phyloP scores from a whole-genome alignment of 2,329 filamentous ascomycete species.

The Paramyrothecium sp. region DNA sequence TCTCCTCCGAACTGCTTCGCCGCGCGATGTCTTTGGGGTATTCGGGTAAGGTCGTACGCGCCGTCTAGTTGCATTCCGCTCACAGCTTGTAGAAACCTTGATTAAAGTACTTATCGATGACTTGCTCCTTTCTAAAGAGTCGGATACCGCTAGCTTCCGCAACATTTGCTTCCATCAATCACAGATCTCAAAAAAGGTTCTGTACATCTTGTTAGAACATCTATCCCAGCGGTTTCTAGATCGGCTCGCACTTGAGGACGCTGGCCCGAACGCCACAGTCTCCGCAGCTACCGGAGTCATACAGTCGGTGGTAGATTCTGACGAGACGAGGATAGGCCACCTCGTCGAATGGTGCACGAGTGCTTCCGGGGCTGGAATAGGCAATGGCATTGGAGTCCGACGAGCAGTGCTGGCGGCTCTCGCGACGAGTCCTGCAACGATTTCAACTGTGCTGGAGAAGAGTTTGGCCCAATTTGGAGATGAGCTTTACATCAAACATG shows the following conservation, averaged over 20 bases:
- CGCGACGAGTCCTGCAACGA: slow-evolving; percentile 45
- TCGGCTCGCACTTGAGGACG: slow-evolving; percentile 27
- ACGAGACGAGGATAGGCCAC: slow-evolving; percentile 47
- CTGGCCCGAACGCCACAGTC: slow-evolving; percentile 36
- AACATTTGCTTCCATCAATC: slow-evolving; percentile 26
- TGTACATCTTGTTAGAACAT: slow-evolving; percentile 29
- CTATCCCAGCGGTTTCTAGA: slow-evolving; percentile 45
- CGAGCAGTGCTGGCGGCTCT: slow-evolving; percentile 63
- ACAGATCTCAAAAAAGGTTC: slow-evolving; percentile 22
- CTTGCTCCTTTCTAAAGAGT: slow-evolving; percentile 32
- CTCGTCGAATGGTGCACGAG: slow-evolving; percentile 65
- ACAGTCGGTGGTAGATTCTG: slow-evolving; percentile 43
- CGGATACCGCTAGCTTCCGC: slow-evolving; percentile 20
- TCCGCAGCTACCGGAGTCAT: slow-evolving; percentile 60
- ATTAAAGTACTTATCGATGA: slow-evolving; percentile 31
- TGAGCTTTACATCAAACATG: slow-evolving; percentile 81
- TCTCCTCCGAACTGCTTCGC: slow-evolving; percentile 48
- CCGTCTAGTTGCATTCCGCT: slow-evolving; percentile 8
- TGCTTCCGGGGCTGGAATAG: slow-evolving; percentile 63
- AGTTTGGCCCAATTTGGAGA: slow-evolving; percentile 77
- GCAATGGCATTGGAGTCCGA: slow-evolving; percentile 62
- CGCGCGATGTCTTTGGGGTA: slow-evolving; percentile 72
- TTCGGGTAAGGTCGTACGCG: slow-evolving; percentile 48
- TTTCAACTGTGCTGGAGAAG: slow-evolving; percentile 63
- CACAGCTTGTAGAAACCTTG: slow-evolving; percentile 35